A percentile compares a stretch with the other conserved stretches of the same genome.
phyloP scores from a whole-genome alignment of 495 filamentous ascomycete genomes.

The Penicillium steckii region DNA sequence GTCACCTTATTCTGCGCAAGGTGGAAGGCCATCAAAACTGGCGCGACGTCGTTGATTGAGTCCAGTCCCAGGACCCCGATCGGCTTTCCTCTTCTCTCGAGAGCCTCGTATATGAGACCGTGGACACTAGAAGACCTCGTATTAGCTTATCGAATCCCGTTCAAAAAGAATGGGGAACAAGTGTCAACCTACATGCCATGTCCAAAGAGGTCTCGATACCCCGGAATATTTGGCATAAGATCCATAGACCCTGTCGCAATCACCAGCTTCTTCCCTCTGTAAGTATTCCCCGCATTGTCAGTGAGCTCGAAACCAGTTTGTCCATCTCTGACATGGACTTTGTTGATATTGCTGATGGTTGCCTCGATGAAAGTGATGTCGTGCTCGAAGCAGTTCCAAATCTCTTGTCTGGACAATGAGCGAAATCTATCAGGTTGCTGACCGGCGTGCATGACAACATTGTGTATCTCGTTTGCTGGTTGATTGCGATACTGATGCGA shows the following conservation, averaged over 20 bases:
- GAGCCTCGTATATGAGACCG: not conserved
- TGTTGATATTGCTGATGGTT: not conserved
- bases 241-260: constrained; percentile 46
- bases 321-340: not conserved
- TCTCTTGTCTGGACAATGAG: not conserved
- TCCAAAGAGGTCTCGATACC: constrained; percentile 41
- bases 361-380: not conserved
- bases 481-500: not conserved
- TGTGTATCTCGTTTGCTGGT: not conserved
- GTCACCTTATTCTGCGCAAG: not conserved
- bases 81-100: not conserved
- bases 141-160: too few relatives aligned
- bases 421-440: not conserved
- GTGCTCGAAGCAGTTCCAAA: not conserved
- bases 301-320: not conserved
- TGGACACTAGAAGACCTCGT: too few relatives aligned
- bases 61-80: not conserved
- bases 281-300: not conserved
- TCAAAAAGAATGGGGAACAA: not conserved
- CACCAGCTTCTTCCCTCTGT: constrained; percentile 41
- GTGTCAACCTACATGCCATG: constrained; percentile 36
- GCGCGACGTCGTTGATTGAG: not conserved
- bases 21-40: not conserved
- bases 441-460: not conserved
- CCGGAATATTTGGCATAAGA: constrained; percentile 31